A percentile compares a stretch with the other conserved stretches of the same genome.
Conservation (phyloP, 768 basidiomycete genomes). For the Termitomyces sp. region DNA sequence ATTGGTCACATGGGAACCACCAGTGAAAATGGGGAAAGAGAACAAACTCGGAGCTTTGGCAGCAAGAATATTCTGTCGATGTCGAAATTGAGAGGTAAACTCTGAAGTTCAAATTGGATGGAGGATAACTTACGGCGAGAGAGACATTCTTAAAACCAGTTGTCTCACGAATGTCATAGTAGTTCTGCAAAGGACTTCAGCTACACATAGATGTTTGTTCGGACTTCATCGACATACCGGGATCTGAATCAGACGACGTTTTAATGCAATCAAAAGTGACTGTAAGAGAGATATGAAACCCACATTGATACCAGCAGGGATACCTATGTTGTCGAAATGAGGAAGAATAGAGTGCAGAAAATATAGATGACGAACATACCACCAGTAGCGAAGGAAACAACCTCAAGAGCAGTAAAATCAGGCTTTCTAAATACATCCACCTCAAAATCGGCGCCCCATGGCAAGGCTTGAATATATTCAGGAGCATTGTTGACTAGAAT, state of each 20-base stretch:
- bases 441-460: constrained; percentile 69
- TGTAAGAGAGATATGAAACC: constrained; percentile 14
- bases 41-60: constrained; percentile 78
- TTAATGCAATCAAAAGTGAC: background rate
- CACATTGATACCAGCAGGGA: constrained; percentile 83
- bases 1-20: background rate
- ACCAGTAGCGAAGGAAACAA: constrained; percentile 78
- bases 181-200: constrained; percentile 43
- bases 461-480: constrained; percentile 71
- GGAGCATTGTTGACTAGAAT: constrained; percentile 71
- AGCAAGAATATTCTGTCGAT: constrained; percentile 65
- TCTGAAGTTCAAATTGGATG: background rate
- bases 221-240: constrained; percentile 36
- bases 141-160: constrained; percentile 89
- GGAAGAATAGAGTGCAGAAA: background rate
- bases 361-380: constrained; percentile 36
- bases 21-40: background rate
- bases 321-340: constrained; percentile 37
- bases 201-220: background rate
- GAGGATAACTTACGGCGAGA: constrained; percentile 49
- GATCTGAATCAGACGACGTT: constrained; percentile 38
- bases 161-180: constrained; percentile 77
- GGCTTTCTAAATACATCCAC: constrained; percentile 79
- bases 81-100: background rate
- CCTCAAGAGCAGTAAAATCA: constrained; percentile 82